A percentile compares a stretch with the other conserved stretches of the same genome.
Evolutionary conservation across 352 stramenopile genomes (phyloP).

Genomic region (Phytophthora idaei): DNA sequence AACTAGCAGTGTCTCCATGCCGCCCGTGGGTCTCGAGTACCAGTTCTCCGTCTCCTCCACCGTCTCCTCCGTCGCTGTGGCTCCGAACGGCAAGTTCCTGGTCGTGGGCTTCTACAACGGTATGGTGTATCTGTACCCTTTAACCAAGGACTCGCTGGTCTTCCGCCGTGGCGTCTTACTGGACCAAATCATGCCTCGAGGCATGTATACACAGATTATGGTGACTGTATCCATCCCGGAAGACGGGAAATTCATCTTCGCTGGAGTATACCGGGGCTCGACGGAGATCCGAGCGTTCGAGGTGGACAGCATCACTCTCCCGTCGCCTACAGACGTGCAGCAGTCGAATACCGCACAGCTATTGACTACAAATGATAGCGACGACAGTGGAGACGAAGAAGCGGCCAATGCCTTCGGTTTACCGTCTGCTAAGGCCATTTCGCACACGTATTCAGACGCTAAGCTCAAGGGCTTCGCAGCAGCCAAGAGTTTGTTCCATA

Average conservation of each 20-base stretch:
- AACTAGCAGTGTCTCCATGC: constrained; percentile 39
- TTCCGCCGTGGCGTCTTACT: constrained; percentile 79
- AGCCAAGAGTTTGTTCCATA: constrained; percentile 63
- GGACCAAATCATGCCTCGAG: constrained; percentile 79
- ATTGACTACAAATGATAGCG: constrained; percentile 29
- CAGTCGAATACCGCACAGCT: constrained; percentile 10
- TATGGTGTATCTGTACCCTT: constrained; percentile 61
- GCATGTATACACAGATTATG: constrained; percentile 87
- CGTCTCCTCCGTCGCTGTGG: constrained; percentile 81
- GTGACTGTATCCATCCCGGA: constrained; percentile 76
- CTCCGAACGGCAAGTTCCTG: constrained; percentile 71
- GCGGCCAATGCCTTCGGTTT: constrained; percentile 37
- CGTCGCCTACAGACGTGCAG: constrained; percentile 29
- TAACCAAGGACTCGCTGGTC: constrained; percentile 60
- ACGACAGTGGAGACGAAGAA: constrained; percentile 38
- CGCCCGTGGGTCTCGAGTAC: constrained; percentile 59
- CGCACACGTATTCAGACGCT: constrained; percentile 79
- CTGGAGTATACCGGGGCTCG: constrained; percentile 82
- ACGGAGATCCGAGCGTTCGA: constrained; percentile 88
- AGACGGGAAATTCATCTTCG: constrained; percentile 87
- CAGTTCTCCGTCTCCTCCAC: constrained; percentile 68
- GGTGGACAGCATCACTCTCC: constrained; percentile 80
- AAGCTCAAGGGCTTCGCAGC: constrained; percentile 88
- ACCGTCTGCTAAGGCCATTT: constrained; percentile 54
- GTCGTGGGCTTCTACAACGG: constrained; percentile 86